Evolutionary conservation across 139 green algal genomes (phyloP), one percentile per base, ranked within the genome.

Genomic region (Tetradesmus obliquus): DNA sequence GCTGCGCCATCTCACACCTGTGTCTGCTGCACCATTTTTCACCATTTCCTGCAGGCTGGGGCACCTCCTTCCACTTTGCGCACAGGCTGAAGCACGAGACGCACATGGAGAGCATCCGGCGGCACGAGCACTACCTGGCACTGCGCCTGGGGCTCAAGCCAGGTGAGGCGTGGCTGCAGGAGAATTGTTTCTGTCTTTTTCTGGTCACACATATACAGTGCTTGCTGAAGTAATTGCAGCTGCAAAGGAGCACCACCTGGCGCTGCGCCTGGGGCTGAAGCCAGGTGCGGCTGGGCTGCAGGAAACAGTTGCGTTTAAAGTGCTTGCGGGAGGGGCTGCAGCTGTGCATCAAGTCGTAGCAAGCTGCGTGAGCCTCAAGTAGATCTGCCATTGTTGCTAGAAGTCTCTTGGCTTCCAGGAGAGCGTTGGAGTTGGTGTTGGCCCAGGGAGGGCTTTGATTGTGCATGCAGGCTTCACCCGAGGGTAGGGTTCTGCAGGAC

Each of bases 31-130:
- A 15, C 60, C 32, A 45, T 45, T 45, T 45, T 71, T 54, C 55
- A 5, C 32, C 55, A 15, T 17, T 55, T 83, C 12, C 15, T 87
- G 19, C 84, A 93, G 96, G 95, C 17, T 97, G 96, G 96, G 95
- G 96, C 24, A 93, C 96, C 32, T 96, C 93, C 6, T 97, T 97
- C 92, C 96, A 97, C 91, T 97, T 97, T 91, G 95, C 94, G 3
- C 95, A 96, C 91, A 90, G 95, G 69, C 94, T 92, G 62, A 94
- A 93, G 86, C 87, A 92, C 76, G 96, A 97, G 93, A 96, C 92
- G 45, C 92, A 97, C 55, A 83, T 86, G n/a, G 95, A 96, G 87
- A 95, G 89, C 79, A 96, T 97, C 91, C 93, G 93, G 81, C 86
- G 96, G 9, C 96, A 97, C 89, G 95, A 97, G 91, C 95, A 97